phyloP scores from a whole-genome alignment of 148 eudicot species.

The Polygonum aviculare region DNA sequence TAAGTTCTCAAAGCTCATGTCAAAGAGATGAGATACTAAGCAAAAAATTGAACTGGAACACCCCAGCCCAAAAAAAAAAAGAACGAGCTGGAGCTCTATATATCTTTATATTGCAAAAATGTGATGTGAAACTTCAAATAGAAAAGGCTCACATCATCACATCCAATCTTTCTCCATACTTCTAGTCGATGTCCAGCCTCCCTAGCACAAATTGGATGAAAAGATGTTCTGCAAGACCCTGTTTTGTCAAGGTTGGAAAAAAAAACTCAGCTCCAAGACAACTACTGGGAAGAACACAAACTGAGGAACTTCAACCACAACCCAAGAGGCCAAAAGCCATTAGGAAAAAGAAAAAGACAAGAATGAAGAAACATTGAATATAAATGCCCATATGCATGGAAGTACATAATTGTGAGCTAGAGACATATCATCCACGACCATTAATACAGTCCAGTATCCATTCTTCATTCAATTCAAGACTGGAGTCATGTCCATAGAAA shows the following conservation, averaged over 20 bases:
- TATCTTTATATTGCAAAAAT: not conserved
- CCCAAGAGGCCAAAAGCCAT: not conserved
- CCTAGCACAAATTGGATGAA: conserved; percentile 96
- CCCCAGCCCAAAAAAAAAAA: not conserved
- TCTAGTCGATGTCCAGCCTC: conserved; percentile 89
- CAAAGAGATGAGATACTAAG: not conserved
- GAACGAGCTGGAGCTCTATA: not conserved
- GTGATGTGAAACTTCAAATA: not conserved
- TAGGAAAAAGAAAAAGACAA: not conserved
- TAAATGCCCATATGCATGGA: not conserved
- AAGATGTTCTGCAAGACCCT: conserved; percentile 93
- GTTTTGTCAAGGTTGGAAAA: conserved; percentile 17
- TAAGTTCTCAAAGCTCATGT: not conserved
- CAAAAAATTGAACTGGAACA: not conserved
- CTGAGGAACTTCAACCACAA: not conserved
- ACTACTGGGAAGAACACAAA: not conserved
- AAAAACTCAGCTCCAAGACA: not conserved
- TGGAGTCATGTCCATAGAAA: not conserved
- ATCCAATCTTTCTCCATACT: conserved; percentile 90
- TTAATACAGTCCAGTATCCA: not conserved
- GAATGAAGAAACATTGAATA: not conserved
- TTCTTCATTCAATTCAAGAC: not conserved
- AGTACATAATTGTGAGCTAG: not conserved
- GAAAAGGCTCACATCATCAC: conserved; percentile 73
- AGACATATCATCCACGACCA: not conserved